A percentile compares a stretch with the other conserved stretches of the same genome.
Evolutionary conservation across 2,329 filamentous ascomycete genomes (phyloP).

Genomic region (Paraconiothyrium sp.): DNA sequence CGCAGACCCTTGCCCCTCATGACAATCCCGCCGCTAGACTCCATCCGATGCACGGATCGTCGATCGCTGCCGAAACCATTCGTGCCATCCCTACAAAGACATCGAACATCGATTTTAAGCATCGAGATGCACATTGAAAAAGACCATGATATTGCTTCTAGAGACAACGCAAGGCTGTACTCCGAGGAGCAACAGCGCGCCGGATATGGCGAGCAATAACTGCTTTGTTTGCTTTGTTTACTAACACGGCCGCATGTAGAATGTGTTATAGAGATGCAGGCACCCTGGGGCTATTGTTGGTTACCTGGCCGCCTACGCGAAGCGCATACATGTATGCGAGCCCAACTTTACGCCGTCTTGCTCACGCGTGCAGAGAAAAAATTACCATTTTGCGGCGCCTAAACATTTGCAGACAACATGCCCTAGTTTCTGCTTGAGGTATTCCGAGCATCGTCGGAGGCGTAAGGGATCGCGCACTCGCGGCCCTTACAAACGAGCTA

Average conservation of each 20-base stretch:
- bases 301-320: background rate
- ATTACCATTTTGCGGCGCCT: background rate
- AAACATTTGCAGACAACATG: background rate
- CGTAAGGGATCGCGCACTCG: background rate
- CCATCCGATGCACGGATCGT: background rate
- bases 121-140: background rate
- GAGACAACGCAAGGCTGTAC: background rate
- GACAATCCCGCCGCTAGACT: background rate
- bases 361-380: background rate
- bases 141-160: background rate
- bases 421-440: background rate
- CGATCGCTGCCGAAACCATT: background rate
- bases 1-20: background rate
- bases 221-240: background rate
- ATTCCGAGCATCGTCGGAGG: conserved; percentile 6
- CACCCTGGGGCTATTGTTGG: background rate
- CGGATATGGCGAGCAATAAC: background rate
- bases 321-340: background rate
- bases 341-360: background rate
- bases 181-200: background rate
- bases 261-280: background rate
- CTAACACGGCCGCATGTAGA: background rate
- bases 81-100: background rate
- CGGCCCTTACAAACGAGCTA: background rate
- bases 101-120: conserved; percentile 5